Evolutionary conservation across 192 early-diverging fungal species (phyloP).

Genomic region (Paraglomus brasilianum): DNA sequence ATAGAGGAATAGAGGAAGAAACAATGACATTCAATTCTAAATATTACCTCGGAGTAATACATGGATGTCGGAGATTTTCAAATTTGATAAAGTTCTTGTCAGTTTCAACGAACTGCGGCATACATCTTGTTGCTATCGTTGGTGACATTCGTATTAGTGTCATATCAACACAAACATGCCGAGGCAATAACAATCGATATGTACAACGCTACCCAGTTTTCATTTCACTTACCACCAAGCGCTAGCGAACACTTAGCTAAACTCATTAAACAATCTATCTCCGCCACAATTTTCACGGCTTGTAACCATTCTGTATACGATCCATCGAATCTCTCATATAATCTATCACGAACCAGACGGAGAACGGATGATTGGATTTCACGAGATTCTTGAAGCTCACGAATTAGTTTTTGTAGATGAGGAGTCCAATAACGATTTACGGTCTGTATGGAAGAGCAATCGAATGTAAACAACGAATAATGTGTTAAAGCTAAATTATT

Average conservation of each 20-base stretch:
- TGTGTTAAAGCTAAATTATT: neutral
- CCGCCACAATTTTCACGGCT: constrained; percentile 72
- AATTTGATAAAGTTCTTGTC: constrained; percentile 73
- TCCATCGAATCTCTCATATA: constrained; percentile 86
- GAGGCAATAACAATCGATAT: neutral
- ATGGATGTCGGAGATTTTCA: constrained; percentile 91
- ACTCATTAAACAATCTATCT: constrained; percentile 84
- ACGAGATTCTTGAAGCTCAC: constrained; percentile 72
- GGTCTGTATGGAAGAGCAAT: constrained; percentile 39
- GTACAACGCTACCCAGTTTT: neutral
- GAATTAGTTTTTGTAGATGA: constrained; percentile 61
- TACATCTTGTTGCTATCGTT: constrained; percentile 67
- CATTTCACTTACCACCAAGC: constrained; percentile 56
- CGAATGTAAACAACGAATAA: neutral
- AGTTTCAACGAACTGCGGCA: constrained; percentile 78
- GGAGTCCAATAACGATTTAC: constrained; percentile 85
- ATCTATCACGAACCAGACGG: constrained; percentile 65
- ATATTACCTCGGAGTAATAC: constrained; percentile 68
- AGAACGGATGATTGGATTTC: constrained; percentile 78
- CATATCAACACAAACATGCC: too few species aligned
- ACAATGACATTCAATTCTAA: neutral
- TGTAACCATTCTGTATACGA: constrained; percentile 69
- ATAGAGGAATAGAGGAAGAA: neutral
- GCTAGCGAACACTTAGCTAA: constrained; percentile 64
- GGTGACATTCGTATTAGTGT: too few species aligned